phyloP scores from a whole-genome alignment of 495 filamentous ascomycete species.

The Hypoxylon lienhwacheense region DNA sequence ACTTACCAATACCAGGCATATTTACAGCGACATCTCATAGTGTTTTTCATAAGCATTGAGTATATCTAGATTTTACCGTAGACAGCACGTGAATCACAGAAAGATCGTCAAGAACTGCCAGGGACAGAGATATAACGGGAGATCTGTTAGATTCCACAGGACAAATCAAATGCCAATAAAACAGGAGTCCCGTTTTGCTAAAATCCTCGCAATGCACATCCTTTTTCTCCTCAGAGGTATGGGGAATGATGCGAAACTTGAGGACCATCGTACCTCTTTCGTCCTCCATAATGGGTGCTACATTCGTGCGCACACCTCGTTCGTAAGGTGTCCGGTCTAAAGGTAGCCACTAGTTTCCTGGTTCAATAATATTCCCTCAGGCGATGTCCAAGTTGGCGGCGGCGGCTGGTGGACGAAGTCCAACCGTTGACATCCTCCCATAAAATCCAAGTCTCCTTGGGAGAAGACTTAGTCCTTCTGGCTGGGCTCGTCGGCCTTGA shows the following conservation, averaged over 20 bases:
- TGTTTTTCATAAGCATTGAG: no score
- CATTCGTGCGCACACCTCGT: constrained; percentile 16
- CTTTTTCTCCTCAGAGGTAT: constrained; percentile 22
- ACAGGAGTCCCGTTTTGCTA: constrained; percentile 17
- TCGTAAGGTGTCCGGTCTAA: constrained; percentile 14
- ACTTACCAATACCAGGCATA: no score
- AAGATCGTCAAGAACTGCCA: background rate
- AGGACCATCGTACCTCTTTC: constrained; percentile 24
- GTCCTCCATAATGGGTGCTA: constrained; percentile 24
- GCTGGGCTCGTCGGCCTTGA: constrained; percentile 82
- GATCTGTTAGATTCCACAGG: constrained; percentile 28
- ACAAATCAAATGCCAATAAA: constrained; percentile 29
- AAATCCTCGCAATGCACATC: constrained; percentile 24
- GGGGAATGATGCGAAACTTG: constrained; percentile 22
- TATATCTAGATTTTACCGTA: background rate
- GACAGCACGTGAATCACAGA: background rate
- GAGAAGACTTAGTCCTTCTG: constrained; percentile 30
- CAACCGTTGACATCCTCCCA: constrained; percentile 19
- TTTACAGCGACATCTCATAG: no score
- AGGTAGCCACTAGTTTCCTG: constrained; percentile 24
- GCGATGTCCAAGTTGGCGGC: constrained; percentile 27
- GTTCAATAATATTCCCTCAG: constrained; percentile 17
- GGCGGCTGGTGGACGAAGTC: constrained; percentile 2
- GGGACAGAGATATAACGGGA: constrained; percentile 6
- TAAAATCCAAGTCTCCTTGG: constrained; percentile 15